Evolutionary conservation across 306 rosid species (phyloP), one percentile per base, ranked within the genome.

Genomic region (Sophora flavescens): DNA sequence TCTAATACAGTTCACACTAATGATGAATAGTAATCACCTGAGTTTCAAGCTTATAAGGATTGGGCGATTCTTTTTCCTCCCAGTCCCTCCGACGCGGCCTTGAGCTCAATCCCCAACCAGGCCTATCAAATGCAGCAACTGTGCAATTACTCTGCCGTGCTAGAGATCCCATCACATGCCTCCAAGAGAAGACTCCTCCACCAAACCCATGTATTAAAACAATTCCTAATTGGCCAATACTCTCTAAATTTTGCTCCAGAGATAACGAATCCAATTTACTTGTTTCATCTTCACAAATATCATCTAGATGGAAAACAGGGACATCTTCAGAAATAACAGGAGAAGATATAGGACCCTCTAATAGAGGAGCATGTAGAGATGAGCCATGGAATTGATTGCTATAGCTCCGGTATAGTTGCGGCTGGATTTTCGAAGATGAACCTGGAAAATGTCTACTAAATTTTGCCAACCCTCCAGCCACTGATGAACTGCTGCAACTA

Each of bases 171-270:
- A 92, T 91, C 62, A 96, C 91, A 82, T 96, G 97, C 82, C 99
- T 89, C 99, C 99, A 96, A 30, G 98, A 92, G 85, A 96, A 96
- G 80, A 92, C 97, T 17, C 99, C 99, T 68, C 99, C 99, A 52
- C 98, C 99, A 78, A 96, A 96, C 65, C 99, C 99, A 62, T 96
- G 99, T 62, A 96, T 91, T 72, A 96, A 78, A 69, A 96, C 88
- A 79, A 91, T 85, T 58, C 97, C 98, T 38, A 91, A 77, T 75
- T 82, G 91, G 53, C 90, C 88, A 52, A 69, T 80, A 5, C 76
- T 87, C 85, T 86, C 92, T 63, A 82, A 36, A 35, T 81, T 86
- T 67, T 76, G 71, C 51, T 86, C 88, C 73, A 58, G 33, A 68
- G 58, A 52, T 72, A 72, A 26, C 48, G 84, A 81, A 72, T 76